Conservation (phyloP, 1,284 basidiomycete genomes). For the Hemileia vastatrix region DNA sequence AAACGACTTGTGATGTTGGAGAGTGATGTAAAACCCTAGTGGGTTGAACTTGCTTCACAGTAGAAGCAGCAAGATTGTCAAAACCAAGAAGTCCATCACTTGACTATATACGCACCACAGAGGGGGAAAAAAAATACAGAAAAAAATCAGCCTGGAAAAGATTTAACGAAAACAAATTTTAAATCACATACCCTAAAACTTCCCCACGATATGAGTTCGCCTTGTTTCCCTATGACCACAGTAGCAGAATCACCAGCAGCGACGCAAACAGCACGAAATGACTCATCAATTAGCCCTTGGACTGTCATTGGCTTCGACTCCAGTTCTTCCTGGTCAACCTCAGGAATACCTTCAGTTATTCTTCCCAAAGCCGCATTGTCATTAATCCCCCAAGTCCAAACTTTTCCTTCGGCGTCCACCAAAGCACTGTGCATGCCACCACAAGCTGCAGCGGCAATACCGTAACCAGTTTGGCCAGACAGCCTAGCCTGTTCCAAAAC, state of each 20-base stretch:
- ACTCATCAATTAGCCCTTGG: slow-evolving; percentile 55
- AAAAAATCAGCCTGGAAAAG: slow-evolving; percentile 1
- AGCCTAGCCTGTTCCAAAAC: slow-evolving; percentile 5
- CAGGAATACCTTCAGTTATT: slow-evolving; percentile 59
- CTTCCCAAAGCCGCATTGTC: slow-evolving; percentile 87
- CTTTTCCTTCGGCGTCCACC: slow-evolving; percentile 70
- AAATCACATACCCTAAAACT: slow-evolving; percentile 66
- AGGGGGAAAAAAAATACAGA: neutral
- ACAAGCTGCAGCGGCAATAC: slow-evolving; percentile 47
- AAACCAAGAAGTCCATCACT: slow-evolving; percentile 80
- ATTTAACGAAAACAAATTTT: neutral
- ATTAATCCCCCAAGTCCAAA: slow-evolving; percentile 62
- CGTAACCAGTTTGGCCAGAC: neutral
- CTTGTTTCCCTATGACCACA: slow-evolving; percentile 65
- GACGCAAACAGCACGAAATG: slow-evolving; percentile 69
- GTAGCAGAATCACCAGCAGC: slow-evolving; percentile 76
- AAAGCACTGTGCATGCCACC: slow-evolving; percentile 78
- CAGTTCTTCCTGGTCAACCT: slow-evolving; percentile 66
- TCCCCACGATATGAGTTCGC: slow-evolving; percentile 79
- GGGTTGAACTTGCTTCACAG: slow-evolving; percentile 47
- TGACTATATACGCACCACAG: slow-evolving; percentile 38
- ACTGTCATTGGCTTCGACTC: slow-evolving; percentile 66
- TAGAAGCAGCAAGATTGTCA: slow-evolving; percentile 52
- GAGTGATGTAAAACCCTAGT: slow-evolving; percentile 45
- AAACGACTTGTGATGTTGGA: slow-evolving; percentile 57